Conservation (phyloP, 2,329 filamentous ascomycete species). For the Torrubiellomyces zombiae region DNA sequence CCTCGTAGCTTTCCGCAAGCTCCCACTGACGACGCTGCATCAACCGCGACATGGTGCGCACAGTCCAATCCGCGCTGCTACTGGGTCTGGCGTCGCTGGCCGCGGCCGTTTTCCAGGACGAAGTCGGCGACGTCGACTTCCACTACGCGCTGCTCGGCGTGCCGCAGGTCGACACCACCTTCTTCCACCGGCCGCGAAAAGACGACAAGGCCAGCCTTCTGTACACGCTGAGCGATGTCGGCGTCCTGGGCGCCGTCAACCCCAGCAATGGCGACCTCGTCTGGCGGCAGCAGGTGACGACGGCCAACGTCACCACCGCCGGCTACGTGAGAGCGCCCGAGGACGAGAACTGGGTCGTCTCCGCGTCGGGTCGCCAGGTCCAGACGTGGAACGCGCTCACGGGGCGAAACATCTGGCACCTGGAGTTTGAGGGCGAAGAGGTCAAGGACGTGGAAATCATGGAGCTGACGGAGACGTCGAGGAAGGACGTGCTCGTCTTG, state of each 20-base stretch:
- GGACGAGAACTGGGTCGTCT: conserved; percentile 60
- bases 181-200: conserved; percentile 78
- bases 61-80: conserved; percentile 18
- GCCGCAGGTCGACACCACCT: conserved; percentile 68
- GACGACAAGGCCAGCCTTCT: conserved; percentile 76
- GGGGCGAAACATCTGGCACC: conserved; percentile 64
- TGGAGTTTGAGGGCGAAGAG: conserved; percentile 36
- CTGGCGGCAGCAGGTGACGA: conserved; percentile 67
- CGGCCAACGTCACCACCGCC: conserved; percentile 25
- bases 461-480: conserved; percentile 45
- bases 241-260: conserved; percentile 74
- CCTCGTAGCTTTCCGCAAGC: too few species aligned
- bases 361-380: conserved; percentile 53
- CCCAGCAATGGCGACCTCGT: conserved; percentile 70
- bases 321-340: conserved; percentile 57
- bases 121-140: conserved; percentile 84
- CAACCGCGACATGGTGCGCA: conserved; percentile 21
- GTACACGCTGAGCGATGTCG: conserved; percentile 77
- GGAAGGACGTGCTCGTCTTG: conserved; percentile 58
- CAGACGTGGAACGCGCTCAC: conserved; percentile 71
- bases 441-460: conserved; percentile 62
- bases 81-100: conserved; percentile 25
- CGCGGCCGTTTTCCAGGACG: conserved; percentile 66
- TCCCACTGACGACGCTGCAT: too few species aligned
- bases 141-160: conserved; percentile 79